Evolutionary conservation across 306 rosid genomes (phyloP).

Genomic region (Delonix regia): DNA sequence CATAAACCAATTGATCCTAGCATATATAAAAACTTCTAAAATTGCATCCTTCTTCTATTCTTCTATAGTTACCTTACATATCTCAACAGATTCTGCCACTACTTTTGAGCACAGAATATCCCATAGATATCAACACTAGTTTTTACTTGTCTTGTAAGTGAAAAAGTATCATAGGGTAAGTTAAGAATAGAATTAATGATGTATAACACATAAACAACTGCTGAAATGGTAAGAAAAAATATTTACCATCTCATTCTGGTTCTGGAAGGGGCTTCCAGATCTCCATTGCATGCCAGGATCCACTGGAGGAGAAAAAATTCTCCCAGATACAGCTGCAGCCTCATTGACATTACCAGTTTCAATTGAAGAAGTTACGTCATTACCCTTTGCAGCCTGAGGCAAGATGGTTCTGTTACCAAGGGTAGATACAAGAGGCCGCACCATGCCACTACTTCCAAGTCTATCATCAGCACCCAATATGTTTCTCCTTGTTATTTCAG

Average conservation of each 20-base stretch:
- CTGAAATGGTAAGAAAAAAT: slow-evolving; percentile 1
- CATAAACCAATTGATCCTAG: slow-evolving; percentile 10
- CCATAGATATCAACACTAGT: slow-evolving; percentile 4
- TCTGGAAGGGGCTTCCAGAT: slow-evolving; percentile 89
- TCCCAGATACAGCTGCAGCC: slow-evolving; percentile 66
- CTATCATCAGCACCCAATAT: slow-evolving; percentile 82
- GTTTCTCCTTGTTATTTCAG: slow-evolving; percentile 80
- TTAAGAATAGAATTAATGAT: not conserved
- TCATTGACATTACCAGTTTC: slow-evolving; percentile 73
- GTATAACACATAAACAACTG: not conserved
- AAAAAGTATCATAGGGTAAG: not conserved
- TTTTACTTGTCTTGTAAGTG: not conserved
- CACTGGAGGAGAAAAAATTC: slow-evolving; percentile 80
- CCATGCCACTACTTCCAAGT: slow-evolving; percentile 77
- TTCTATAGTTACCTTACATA: not conserved
- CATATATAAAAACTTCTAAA: not conserved
- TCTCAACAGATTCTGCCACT: not conserved
- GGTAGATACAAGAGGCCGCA: slow-evolving; percentile 78
- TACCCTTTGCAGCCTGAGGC: slow-evolving; percentile 72
- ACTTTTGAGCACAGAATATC: not conserved
- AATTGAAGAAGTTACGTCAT: slow-evolving; percentile 64
- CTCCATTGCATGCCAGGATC: slow-evolving; percentile 97
- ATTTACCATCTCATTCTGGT: slow-evolving; percentile 74
- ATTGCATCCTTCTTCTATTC: not conserved
- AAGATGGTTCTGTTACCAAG: slow-evolving; percentile 64